Evolutionary conservation across 345 rosid species (phyloP), one percentile per base, ranked within the genome.

Genomic region (Adansonia digitata): DNA sequence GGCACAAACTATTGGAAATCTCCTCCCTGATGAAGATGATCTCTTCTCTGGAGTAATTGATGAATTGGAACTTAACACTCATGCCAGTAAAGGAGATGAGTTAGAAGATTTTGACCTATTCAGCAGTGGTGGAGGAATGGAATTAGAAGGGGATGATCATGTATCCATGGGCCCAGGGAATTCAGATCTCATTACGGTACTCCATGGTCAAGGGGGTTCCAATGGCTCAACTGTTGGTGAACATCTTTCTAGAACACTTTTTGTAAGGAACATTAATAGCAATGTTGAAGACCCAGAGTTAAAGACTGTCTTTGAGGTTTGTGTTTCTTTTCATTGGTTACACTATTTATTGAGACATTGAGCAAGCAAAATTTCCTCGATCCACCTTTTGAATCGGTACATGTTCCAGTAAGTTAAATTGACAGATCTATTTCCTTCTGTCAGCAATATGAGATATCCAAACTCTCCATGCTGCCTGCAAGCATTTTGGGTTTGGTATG

Each of bases 1-100:
- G 87, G 97, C 94, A 5, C 91, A 86, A 75, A 90, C 98, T 63
- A 90, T 95, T 65, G 97, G 97, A 66, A 88, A 91, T 85, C 97
- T 95, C 73, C 98, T 95, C 62, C 99, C 99, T 67, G 88, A 85
- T 80, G 98, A 95, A 57, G 99, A 91, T 82, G 99, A 91, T 73
- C 86, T 95, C 67, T 92, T 95, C 77, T 86, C 92, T 35, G 99
- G 92, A 73, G 88, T 95, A 83, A 90, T 81, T 77, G 92, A 89
- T 84, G 91, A 83, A 49, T 77, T 84, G 73, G 91, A 85, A 65
- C 82, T 77, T 67, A 80, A 75, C 75, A 62, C 81, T 79, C 84
- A 84, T 69, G 80, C 82, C 78, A 79, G 73, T 78, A 74, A 40
- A 71, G 97, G 85, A 75, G 90, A 88, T 79, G 97, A 89, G 75